Conservation (phyloP, 441 rosid species). For the Populus trichocarpa region DNA sequence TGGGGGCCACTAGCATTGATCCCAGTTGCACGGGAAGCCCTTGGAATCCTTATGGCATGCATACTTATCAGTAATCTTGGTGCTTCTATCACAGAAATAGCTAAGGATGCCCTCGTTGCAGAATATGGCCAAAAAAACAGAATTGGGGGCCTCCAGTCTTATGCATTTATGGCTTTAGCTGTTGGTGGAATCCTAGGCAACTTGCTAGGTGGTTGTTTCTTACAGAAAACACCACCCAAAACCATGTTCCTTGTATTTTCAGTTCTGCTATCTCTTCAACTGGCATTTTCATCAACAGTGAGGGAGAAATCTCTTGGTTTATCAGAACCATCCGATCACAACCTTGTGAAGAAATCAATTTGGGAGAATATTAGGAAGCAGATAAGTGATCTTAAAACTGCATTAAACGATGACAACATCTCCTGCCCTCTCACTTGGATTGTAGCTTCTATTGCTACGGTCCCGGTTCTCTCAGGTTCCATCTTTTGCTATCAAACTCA, state of each 20-base stretch:
- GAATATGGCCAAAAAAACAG: slow-evolving; percentile 59
- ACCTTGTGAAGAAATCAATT: slow-evolving; percentile 28
- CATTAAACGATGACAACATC: slow-evolving; percentile 47
- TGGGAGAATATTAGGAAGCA: slow-evolving; percentile 44
- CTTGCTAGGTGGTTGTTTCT: slow-evolving; percentile 62
- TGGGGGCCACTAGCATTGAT: slow-evolving; percentile 67
- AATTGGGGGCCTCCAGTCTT: slow-evolving; percentile 60
- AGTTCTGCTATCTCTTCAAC: slow-evolving; percentile 46
- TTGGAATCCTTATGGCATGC: slow-evolving; percentile 58
- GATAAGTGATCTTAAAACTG: slow-evolving; percentile 46
- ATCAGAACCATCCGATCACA: slow-evolving; percentile 23
- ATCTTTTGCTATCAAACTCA: slow-evolving; percentile 78
- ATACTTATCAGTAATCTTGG: slow-evolving; percentile 74
- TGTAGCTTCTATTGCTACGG: slow-evolving; percentile 56
- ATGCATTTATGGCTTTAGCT: slow-evolving; percentile 77
- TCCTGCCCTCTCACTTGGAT: slow-evolving; percentile 56
- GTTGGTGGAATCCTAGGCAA: slow-evolving; percentile 71
- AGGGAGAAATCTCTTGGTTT: slow-evolving; percentile 57
- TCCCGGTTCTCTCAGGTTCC: slow-evolving; percentile 69
- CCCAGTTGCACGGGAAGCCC: slow-evolving; percentile 50
- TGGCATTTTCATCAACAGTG: slow-evolving; percentile 39
- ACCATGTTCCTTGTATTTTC: slow-evolving; percentile 55
- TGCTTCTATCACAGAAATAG: slow-evolving; percentile 75
- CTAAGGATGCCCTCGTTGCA: slow-evolving; percentile 79
- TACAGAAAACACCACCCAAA: slow-evolving; percentile 40